phyloP scores from a whole-genome alignment of 805 yeast genomes.

The Phaffomyces opuntiae region DNA sequence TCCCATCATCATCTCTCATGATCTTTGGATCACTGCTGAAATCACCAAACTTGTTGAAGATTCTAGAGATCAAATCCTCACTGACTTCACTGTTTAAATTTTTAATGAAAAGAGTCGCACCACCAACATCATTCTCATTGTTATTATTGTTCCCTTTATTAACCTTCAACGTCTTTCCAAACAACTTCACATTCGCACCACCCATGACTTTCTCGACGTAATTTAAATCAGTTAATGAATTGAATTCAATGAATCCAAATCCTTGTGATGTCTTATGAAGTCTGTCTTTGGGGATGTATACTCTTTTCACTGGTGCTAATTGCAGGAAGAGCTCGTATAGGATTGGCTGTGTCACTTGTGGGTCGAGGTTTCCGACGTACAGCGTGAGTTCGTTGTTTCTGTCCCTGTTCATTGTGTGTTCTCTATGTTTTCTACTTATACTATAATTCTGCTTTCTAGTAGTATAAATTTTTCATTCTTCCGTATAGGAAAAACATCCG shows the following conservation, averaged over 20 bases:
- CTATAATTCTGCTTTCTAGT: no score
- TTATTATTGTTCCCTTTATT: constrained; percentile 46
- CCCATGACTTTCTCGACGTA: constrained; percentile 57
- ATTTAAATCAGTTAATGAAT: constrained; percentile 52
- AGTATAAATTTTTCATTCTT: no score
- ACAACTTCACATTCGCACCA: constrained; percentile 45
- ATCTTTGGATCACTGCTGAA: constrained; percentile 45
- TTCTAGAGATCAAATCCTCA: constrained; percentile 43
- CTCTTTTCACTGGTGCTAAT: constrained; percentile 66
- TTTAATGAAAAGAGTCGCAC: constrained; percentile 66
- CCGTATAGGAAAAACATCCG: no score
- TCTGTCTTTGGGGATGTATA: constrained; percentile 77
- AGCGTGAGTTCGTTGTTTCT: constrained; percentile 58
- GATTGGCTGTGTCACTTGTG: constrained; percentile 60
- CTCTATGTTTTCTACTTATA: no score
- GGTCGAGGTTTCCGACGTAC: constrained; percentile 79
- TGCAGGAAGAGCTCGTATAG: constrained; percentile 81
- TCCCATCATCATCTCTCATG: constrained; percentile 39
- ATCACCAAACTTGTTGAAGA: constrained; percentile 59
- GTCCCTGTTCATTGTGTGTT: constrained; percentile 22
- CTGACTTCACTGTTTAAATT: constrained; percentile 64
- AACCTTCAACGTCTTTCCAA: constrained; percentile 20
- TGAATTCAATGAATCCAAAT: constrained; percentile 78
- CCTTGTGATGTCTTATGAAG: constrained; percentile 71
- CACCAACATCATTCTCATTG: constrained; percentile 18